phyloP scores from a whole-genome alignment of 495 filamentous ascomycete genomes.

The Hyaloscypha finlandica region DNA sequence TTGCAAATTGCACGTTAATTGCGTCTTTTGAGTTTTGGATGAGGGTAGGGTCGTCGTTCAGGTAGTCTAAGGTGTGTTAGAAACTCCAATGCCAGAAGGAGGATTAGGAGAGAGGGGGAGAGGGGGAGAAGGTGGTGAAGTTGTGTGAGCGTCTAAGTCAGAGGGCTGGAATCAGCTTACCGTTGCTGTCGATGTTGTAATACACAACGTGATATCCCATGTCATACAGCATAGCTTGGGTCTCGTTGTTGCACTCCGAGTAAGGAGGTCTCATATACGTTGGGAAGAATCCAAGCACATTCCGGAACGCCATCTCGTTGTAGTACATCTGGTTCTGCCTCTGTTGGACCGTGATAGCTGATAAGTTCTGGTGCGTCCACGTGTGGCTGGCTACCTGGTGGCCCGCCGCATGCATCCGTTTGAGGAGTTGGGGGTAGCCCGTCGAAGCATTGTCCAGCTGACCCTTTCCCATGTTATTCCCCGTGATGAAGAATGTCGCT shows the following conservation, averaged over 20 bases:
- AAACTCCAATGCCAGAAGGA: too few relatives aligned
- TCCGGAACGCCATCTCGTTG: conserved; percentile 77
- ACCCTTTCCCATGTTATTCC: conserved; percentile 12
- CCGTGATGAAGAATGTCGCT: conserved; percentile 69
- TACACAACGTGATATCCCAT: conserved; percentile 68
- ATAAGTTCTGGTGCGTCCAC: conserved; percentile 77
- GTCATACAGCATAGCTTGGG: conserved; percentile 49
- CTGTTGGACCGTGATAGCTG: conserved; percentile 51
- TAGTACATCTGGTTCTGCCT: conserved; percentile 68
- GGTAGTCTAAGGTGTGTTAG: conserved; percentile 52
- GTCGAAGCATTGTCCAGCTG: conserved; percentile 11
- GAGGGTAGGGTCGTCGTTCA: conserved; percentile 55
- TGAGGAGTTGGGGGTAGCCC: conserved; percentile 24
- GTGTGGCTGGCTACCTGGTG: conserved; percentile 84
- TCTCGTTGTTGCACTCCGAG: not conserved
- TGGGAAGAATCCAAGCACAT: conserved; percentile 76
- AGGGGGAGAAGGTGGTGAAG: too few relatives aligned
- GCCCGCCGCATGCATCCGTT: conserved; percentile 63
- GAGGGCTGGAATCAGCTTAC: too few relatives aligned
- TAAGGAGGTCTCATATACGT: conserved; percentile 83
- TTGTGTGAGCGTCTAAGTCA: too few relatives aligned
- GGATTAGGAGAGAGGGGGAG: too few relatives aligned
- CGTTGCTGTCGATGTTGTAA: conserved; percentile 66
- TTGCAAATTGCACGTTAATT: too few relatives aligned
- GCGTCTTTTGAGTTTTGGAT: conserved; percentile 51